A percentile compares a stretch with the other conserved stretches of the same genome.
Evolutionary conservation across 108 stramenopile genomes (phyloP).

Genomic region (Aurantiochytrium sp.): DNA sequence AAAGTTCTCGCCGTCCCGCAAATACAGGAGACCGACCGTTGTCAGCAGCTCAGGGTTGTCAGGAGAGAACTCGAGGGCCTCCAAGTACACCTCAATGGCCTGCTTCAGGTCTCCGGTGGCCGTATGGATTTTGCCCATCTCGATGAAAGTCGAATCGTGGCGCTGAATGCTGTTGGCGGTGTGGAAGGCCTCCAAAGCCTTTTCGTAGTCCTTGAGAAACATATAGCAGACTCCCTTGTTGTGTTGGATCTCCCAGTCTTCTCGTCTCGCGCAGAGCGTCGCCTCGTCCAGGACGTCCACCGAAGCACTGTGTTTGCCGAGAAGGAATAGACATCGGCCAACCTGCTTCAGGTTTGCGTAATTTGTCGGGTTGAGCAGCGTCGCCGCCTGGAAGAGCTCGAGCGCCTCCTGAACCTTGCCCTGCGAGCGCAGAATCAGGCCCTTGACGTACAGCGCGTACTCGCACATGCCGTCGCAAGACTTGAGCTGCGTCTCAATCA

Average conservation of each 20-base stretch:
- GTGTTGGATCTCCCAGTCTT: constrained; percentile 67
- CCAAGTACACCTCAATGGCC: constrained; percentile 38
- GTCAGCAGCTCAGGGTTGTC: constrained; percentile 60
- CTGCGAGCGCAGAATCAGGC: constrained; percentile 50
- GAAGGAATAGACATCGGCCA: constrained; percentile 45
- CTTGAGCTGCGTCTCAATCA: constrained; percentile 51
- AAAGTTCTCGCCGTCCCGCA: constrained; percentile 47
- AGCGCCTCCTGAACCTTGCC: constrained; percentile 56
- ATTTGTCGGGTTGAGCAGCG: constrained; percentile 55
- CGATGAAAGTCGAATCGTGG: constrained; percentile 58
- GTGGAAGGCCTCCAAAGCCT: constrained; percentile 53
- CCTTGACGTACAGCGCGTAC: constrained; percentile 56
- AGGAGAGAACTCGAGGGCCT: constrained; percentile 61
- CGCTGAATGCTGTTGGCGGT: constrained; percentile 54
- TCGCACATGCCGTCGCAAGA: constrained; percentile 46
- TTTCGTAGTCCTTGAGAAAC: constrained; percentile 51
- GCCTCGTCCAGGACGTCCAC: constrained; percentile 59
- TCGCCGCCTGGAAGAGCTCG: constrained; percentile 61
- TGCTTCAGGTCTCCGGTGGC: background rate
- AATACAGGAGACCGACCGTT: constrained; percentile 54
- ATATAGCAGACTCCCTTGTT: constrained; percentile 54
- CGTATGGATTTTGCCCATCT: constrained; percentile 53
- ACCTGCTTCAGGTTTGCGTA: constrained; percentile 61
- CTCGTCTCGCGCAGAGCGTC: constrained; percentile 33
- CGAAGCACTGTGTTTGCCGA: constrained; percentile 43